phyloP scores from a whole-genome alignment of 495 filamentous ascomycete species.

The Penicillium atrosanguineum region DNA sequence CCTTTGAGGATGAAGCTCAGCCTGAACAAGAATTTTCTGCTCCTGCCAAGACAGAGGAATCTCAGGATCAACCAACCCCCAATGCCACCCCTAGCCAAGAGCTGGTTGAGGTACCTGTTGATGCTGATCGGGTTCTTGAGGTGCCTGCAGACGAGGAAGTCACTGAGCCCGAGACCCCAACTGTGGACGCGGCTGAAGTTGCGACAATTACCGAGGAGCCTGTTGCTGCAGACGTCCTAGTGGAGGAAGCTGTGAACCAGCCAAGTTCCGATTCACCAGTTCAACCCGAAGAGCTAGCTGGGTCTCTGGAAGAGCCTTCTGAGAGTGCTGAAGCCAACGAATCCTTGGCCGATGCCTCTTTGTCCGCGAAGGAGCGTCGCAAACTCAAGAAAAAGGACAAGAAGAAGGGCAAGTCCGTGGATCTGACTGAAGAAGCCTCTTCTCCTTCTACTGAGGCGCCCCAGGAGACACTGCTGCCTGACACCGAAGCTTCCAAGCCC shows the following conservation, averaged over 20 bases:
- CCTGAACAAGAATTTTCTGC: slow-evolving; percentile 1
- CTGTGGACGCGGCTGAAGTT: slow-evolving; percentile 5
- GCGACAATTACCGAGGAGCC: slow-evolving; percentile 2
- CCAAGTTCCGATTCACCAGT: neutral
- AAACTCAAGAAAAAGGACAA: slow-evolving; percentile 43
- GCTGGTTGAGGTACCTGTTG: neutral
- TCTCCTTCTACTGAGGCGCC: slow-evolving; percentile 4
- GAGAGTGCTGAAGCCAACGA: slow-evolving; percentile 8
- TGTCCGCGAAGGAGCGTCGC: slow-evolving; percentile 26
- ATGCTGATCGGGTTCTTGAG: slow-evolving; percentile 2
- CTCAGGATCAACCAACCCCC: neutral
- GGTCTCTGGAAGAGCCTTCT: slow-evolving; percentile 9
- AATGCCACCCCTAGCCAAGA: slow-evolving; percentile 4
- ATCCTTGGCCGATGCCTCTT: slow-evolving; percentile 9
- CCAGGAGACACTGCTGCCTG: slow-evolving; percentile 2
- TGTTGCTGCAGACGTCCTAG: neutral
- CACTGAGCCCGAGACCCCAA: neutral
- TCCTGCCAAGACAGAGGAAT: neutral
- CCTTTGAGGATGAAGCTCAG: slow-evolving; percentile 8
- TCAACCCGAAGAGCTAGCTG: slow-evolving; percentile 4
- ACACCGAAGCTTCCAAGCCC: slow-evolving; percentile 1
- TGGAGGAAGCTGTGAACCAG: neutral
- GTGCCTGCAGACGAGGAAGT: neutral
- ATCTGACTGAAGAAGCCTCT: slow-evolving; percentile 18
- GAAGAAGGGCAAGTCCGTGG: slow-evolving; percentile 41